phyloP scores from a whole-genome alignment of 2,329 filamentous ascomycete genomes.

The Colletotrichum abscissum region DNA sequence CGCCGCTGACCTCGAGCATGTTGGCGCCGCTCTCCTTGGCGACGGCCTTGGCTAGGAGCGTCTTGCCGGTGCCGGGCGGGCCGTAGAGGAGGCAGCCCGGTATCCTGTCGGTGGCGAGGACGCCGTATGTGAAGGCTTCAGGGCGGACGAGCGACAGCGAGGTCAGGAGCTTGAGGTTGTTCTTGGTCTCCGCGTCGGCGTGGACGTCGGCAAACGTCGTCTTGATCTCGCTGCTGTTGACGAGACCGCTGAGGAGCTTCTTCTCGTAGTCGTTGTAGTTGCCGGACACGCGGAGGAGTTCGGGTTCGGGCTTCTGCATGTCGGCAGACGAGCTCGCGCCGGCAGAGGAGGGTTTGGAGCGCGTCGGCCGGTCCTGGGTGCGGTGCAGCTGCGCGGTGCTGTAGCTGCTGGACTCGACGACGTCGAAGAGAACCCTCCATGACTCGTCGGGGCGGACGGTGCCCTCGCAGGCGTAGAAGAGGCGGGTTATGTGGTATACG shows the following conservation, averaged over 20 bases:
- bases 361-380: constrained; percentile 16
- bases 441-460: constrained; percentile 11
- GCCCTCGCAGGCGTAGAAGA: constrained; percentile 33
- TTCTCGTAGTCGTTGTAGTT: constrained; percentile 83
- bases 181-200: constrained; percentile 82
- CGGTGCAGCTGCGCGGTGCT: constrained; percentile 26
- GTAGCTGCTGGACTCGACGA: constrained; percentile 34
- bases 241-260: constrained; percentile 82
- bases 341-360: constrained; percentile 36
- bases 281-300: constrained; percentile 31
- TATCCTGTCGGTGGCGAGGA: constrained; percentile 90
- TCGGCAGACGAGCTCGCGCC: constrained; percentile 14
- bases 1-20: constrained; percentile 89
- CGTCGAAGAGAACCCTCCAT: constrained; percentile 36
- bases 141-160: constrained; percentile 87
- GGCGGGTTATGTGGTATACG: constrained; percentile 51
- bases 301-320: constrained; percentile 31
- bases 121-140: constrained; percentile 96
- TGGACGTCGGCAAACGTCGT: constrained; percentile 92
- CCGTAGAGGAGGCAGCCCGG: constrained; percentile 90
- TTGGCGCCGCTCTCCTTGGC: constrained; percentile 76
- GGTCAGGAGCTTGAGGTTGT: constrained; percentile 89
- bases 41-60: constrained; percentile 75
- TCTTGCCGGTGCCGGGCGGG: constrained; percentile 84
- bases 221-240: constrained; percentile 83